These are phyloP conservation scores for Starmerella vitae DNA, from an alignment of 805 yeast species.

Conservation along the genomic window DNA sequence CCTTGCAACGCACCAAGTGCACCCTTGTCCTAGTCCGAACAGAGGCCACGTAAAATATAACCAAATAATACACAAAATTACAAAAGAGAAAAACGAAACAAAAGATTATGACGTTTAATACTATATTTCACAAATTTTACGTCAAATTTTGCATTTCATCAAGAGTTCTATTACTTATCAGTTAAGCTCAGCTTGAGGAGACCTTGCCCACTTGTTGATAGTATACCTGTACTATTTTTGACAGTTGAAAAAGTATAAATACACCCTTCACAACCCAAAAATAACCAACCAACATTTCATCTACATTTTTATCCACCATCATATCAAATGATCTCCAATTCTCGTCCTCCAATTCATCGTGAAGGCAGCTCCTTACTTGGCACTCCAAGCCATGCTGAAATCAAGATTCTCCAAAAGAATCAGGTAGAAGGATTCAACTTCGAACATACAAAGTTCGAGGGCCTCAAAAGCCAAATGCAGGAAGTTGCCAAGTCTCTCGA, in stretches of 20 bases:
- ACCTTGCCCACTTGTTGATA: background rate
- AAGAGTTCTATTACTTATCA: background rate
- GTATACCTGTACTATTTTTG: background rate
- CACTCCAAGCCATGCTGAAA: constrained; percentile 22
- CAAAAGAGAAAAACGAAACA: background rate
- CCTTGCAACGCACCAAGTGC: too few relatives aligned
- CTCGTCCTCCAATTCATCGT: constrained; percentile 10
- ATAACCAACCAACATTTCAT: too few relatives aligned
- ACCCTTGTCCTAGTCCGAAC: too few relatives aligned
- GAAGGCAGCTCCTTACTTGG: constrained; percentile 20
- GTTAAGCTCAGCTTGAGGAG: background rate
- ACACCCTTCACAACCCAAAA: too few relatives aligned
- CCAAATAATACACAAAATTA: constrained; percentile 4
- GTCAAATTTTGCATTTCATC: background rate
- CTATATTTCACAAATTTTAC: background rate
- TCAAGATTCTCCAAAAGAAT: constrained; percentile 16
- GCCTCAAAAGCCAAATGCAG: constrained; percentile 68
- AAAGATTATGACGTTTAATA: too few relatives aligned
- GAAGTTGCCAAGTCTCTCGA: constrained; percentile 70
- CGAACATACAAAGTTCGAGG: constrained; percentile 52
- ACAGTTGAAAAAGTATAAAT: background rate
- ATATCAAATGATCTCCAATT: constrained; percentile 1
- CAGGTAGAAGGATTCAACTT: constrained; percentile 43
- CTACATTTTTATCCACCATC: background rate
- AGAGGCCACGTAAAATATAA: background rate